Base-by-base conservation (phyloP, 1,284 basidiomycete species). In the Fomes fomentarius region DNA sequence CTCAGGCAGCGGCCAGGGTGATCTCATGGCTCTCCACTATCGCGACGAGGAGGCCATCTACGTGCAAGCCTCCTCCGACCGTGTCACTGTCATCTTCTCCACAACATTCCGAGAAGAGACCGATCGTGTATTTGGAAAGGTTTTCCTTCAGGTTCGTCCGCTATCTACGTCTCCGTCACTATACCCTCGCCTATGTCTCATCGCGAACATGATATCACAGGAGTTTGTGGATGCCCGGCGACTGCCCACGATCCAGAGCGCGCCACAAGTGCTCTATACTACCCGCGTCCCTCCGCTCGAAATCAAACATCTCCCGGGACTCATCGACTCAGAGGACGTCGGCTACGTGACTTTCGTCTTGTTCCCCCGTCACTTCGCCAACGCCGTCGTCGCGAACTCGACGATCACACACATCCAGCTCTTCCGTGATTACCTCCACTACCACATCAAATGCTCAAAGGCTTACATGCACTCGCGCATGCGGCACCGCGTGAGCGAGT, bases 391-490 rank as follows among this genome's bases (percentile, higher is more conserved):
- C 33, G 89, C 91, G 7, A 79, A 84, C n/a, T 78, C 81, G 28
- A 96, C 95, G 14, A 98, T 98, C 69, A 96, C 94, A 33, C 93
- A 94, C 66, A 93, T 99, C 68, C 94, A 98, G 72, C 81, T 98
- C 35, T 99, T 99, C 89, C 83, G 97, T 48, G 95, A 98, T 74
- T 98, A 98, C 71, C 80, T 99, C 34, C 97, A 99, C 76, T 99
- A 99, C 74, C 97, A 99, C 74, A 97, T 99, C 84, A 99, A 96
- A 71, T 98, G 96, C 74, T 96, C 91, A 50, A 99, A 99, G 74
- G 97, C 96, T 1, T 99, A 99, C 77, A 96, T 99, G 93, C 97
- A 99, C 74, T 96, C 94, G 22, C 82, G 97, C 47, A 97, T 99
- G 96, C 83, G 97, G 57, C 83, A 91, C 69, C 87, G 97, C 24